Evolutionary conservation across 305 asterid genomes (phyloP).

Genomic region (Fraxinus albicans): DNA sequence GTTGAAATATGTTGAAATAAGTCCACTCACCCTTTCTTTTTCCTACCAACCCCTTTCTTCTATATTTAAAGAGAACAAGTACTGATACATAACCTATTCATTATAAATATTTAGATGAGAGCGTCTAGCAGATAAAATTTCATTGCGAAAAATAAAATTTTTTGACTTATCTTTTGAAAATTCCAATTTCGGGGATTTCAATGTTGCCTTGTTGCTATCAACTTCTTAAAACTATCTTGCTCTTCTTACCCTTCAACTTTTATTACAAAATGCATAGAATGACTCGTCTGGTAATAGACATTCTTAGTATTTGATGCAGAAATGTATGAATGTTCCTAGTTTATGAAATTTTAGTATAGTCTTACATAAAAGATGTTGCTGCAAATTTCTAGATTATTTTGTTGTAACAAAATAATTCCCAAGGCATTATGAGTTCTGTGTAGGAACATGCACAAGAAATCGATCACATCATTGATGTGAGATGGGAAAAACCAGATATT

Average conservation of each 20-base stretch:
- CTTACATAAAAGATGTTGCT: slow-evolving; percentile 17
- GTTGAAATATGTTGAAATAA: slow-evolving; percentile 32
- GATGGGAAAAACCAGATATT: slow-evolving; percentile 54
- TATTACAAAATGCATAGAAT: slow-evolving; percentile 23
- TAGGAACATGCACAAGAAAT: slow-evolving; percentile 48
- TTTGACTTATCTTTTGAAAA: background rate
- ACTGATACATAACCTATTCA: background rate
- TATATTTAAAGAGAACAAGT: background rate
- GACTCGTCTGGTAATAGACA: background rate
- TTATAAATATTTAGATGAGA: background rate
- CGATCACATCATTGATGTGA: slow-evolving; percentile 28
- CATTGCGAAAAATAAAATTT: background rate
- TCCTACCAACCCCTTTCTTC: background rate
- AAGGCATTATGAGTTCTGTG: slow-evolving; percentile 30
- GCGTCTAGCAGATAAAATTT: background rate
- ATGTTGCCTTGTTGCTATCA: slow-evolving; percentile 24
- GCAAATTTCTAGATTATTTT: slow-evolving; percentile 30
- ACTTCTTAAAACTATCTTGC: slow-evolving; percentile 38
- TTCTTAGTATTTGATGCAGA: slow-evolving; percentile 1
- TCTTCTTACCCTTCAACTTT: slow-evolving; percentile 35
- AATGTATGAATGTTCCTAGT: background rate
- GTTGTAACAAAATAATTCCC: slow-evolving; percentile 16
- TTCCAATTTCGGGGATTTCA: slow-evolving; percentile 13
- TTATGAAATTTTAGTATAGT: background rate
- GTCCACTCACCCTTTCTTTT: slow-evolving; percentile 28